Base-by-base conservation (phyloP, 1,284 basidiomycete species). In the Heliocybe sulcata region DNA sequence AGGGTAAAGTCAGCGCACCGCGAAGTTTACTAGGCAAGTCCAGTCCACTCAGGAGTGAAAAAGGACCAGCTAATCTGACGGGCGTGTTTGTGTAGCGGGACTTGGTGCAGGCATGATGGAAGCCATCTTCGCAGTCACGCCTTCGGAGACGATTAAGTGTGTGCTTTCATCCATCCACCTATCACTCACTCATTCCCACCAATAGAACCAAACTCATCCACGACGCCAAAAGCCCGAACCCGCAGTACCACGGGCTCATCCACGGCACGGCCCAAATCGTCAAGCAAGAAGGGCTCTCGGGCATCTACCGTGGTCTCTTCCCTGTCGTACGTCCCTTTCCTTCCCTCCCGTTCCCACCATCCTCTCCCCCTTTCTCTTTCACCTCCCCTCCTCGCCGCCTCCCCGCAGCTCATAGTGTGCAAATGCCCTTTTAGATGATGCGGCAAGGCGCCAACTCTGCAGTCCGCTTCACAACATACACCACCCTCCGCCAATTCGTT, bases 381-480 rank as follows among this genome's bases (percentile, higher is more conserved):
- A n/a, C n/a, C n/a, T n/a, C n/a, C n/a, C n/a, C n/a, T n/a, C n/a
- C n/a, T n/a, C n/a, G n/a, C n/a, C n/a, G n/a, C n/a, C n/a, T n/a
- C n/a, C n/a, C n/a, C n/a, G n/a, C n/a, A n/a, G n/a, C n/a, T n/a
- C n/a, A n/a, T n/a, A n/a, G n/a, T n/a, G n/a, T n/a, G n/a, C n/a
- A n/a, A n/a, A n/a, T n/a, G n/a, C n/a, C n/a, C n/a, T n/a, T n/a
- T 22, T 63, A 94, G 92, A 93, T 97, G 85, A 90, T 98, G 81
- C 86, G 95, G 38, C 96, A 99, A 82, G 94, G 94, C 20, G 94
- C 94, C 35, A 98, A 98, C 69, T 97, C 94, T 9, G 94, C 95
- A 12, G 86, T 99, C 31, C 82, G 96, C n/a, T 98, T 98, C 73
- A 95, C 94, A 50, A 94, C 92, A 0, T 98, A 98, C 71, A 86